Conservation (phyloP, 768 basidiomycete species). For the Basidioascus undulatus region DNA sequence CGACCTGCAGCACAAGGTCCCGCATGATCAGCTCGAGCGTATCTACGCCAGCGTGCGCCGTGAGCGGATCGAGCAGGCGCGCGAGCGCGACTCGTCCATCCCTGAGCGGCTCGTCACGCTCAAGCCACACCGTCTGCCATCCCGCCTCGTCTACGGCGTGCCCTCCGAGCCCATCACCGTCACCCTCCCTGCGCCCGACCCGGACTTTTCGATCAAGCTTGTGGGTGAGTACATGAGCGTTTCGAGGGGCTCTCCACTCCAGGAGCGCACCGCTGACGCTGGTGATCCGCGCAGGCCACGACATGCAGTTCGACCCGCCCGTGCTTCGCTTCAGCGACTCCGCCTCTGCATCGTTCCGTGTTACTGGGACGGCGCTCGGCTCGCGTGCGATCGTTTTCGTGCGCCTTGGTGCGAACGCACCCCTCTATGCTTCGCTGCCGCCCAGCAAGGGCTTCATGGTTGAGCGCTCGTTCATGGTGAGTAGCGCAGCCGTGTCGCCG, state of each 20-base stretch:
- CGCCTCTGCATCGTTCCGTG: constrained; percentile 63
- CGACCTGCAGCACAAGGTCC: too few relatives aligned
- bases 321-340: constrained; percentile 53
- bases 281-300: too few relatives aligned
- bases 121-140: constrained; percentile 26
- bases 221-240: too few relatives aligned
- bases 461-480: constrained; percentile 29
- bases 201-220: constrained; percentile 56
- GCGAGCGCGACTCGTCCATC: background rate
- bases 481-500: too few relatives aligned
- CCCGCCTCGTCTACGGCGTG: constrained; percentile 57
- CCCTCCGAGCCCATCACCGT: constrained; percentile 75
- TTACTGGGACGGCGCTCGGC: constrained; percentile 68
- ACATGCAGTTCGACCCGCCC: constrained; percentile 67
- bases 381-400: constrained; percentile 58
- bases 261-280: too few relatives aligned
- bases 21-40: constrained; percentile 49
- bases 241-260: too few relatives aligned
- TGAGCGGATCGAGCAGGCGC: constrained; percentile 13
- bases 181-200: constrained; percentile 61
- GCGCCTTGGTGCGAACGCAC: constrained; percentile 59
- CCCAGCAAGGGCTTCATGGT: constrained; percentile 51
- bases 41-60: constrained; percentile 53
- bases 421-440: constrained; percentile 57
- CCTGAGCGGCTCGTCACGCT: too few relatives aligned